Evolutionary conservation across 2,329 filamentous ascomycete genomes (phyloP).

Genomic region (Amesomyces nigricolor): DNA sequence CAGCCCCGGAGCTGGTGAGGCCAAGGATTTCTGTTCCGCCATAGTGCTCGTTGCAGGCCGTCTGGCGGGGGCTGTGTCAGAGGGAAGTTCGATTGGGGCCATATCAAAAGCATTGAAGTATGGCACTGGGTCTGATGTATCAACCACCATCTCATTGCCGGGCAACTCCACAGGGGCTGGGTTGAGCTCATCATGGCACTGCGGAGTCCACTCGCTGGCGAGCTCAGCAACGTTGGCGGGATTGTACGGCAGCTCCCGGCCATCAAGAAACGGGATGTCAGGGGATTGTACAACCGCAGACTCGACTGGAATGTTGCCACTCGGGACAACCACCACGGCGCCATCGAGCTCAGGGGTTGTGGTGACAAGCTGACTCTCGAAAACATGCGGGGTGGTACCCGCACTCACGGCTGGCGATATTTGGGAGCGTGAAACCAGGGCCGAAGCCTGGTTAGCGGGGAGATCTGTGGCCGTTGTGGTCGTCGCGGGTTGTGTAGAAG

Average conservation of each 20-base stretch:
- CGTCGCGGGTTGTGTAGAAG: neutral
- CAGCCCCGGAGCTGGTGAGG: neutral
- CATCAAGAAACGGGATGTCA: constrained; percentile 33
- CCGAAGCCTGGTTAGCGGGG: neutral
- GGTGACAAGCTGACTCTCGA: constrained; percentile 23
- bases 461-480: neutral
- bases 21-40: neutral
- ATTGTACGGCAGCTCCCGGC: constrained; percentile 32
- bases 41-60: neutral
- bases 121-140: constrained; percentile 18
- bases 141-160: constrained; percentile 30
- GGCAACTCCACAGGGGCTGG: constrained; percentile 39
- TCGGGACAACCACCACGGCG: neutral
- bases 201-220: constrained; percentile 39
- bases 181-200: constrained; percentile 38
- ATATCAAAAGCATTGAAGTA: constrained; percentile 19
- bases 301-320: neutral
- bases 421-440: constrained; percentile 4
- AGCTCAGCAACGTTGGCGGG: constrained; percentile 47
- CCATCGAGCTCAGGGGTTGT: constrained; percentile 16
- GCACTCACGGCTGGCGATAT: constrained; percentile 28
- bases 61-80: neutral
- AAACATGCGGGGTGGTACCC: constrained; percentile 25
- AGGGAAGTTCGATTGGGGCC: constrained; percentile 16
- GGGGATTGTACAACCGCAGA: neutral